A percentile compares a stretch with the other conserved stretches of the same genome.
phyloP scores from a whole-genome alignment of 2,329 filamentous ascomycete genomes.

The Aspergillus tanneri region DNA sequence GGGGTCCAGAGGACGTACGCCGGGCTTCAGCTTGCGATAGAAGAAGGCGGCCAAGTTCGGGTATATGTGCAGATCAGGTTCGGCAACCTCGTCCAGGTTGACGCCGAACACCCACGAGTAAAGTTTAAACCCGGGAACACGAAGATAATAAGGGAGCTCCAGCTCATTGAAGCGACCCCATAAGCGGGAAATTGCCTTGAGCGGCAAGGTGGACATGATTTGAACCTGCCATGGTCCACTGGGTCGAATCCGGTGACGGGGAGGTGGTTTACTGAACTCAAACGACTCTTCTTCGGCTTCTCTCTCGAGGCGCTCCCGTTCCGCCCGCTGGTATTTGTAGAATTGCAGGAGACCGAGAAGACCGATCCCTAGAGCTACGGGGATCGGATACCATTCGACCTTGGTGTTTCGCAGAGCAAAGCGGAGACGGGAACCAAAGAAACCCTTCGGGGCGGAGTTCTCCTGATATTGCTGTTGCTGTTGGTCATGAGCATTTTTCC shows the following conservation, averaged over 20 bases:
- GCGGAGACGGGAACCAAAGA: conserved; percentile 58
- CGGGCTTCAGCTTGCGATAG: conserved; percentile 90
- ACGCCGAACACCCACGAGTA: conserved; percentile 93
- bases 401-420: conserved; percentile 62
- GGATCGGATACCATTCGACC: conserved; percentile 87
- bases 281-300: conserved; percentile 41
- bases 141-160: conserved; percentile 80
- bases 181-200: conserved; percentile 84
- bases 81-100: conserved; percentile 79
- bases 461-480: conserved; percentile 37
- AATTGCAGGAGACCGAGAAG: conserved; percentile 82
- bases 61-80: conserved; percentile 84
- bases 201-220: conserved; percentile 86
- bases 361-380: conserved; percentile 78
- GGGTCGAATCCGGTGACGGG: conserved; percentile 66
- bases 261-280: conserved; percentile 44
- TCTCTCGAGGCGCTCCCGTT: conserved; percentile 51
- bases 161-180: conserved; percentile 94
- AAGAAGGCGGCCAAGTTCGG: conserved; percentile 96
- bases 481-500: conserved; percentile 43
- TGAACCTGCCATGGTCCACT: conserved; percentile 91
- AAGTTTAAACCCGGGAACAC: conserved; percentile 85
- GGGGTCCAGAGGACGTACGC: conserved; percentile 78
- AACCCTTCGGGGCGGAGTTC: conserved; percentile 43
- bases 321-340: conserved; percentile 65